These are phyloP conservation scores for Suillus sp. DNA, from an alignment of 768 basidiomycete species.

Conservation along the genomic window DNA sequence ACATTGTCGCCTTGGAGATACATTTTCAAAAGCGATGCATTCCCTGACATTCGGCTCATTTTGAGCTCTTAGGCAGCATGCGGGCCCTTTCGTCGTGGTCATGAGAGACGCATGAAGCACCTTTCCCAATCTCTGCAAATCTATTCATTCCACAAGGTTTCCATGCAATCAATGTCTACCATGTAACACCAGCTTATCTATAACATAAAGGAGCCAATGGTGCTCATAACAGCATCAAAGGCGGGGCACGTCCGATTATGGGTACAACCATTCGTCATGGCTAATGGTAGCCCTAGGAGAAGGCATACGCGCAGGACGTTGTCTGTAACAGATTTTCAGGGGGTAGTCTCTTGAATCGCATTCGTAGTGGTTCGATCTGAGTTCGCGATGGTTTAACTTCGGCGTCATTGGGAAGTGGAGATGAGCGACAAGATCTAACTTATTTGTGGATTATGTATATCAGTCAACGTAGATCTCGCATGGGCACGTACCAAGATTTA, in stretches of 20 bases:
- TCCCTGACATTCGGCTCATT: neutral
- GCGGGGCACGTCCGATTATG: slow-evolving; percentile 80
- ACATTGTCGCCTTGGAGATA: neutral
- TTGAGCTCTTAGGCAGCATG: neutral
- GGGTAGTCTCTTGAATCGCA: slow-evolving; percentile 23
- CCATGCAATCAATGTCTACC: too few species aligned
- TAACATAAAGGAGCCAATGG: too few species aligned
- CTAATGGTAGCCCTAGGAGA: slow-evolving; percentile 28
- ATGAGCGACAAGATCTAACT: slow-evolving; percentile 16
- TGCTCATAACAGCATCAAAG: slow-evolving; percentile 76
- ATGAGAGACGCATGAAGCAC: too few species aligned
- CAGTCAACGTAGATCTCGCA: slow-evolving; percentile 11
- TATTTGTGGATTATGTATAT: slow-evolving; percentile 19
- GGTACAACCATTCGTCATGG: slow-evolving; percentile 69
- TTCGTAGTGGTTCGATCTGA: neutral
- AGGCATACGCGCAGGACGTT: slow-evolving; percentile 32
- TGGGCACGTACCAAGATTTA: neutral
- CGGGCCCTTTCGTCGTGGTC: neutral
- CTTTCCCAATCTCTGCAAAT: neutral
- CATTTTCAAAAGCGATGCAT: neutral
- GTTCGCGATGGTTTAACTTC: neutral
- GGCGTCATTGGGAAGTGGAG: slow-evolving; percentile 16
- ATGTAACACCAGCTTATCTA: too few species aligned
- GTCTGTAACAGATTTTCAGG: slow-evolving; percentile 34
- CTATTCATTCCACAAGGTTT: neutral